These are phyloP conservation scores for Apiotrichum porosum DNA, from an alignment of 1,284 basidiomycete genomes.

Conservation along the genomic window DNA sequence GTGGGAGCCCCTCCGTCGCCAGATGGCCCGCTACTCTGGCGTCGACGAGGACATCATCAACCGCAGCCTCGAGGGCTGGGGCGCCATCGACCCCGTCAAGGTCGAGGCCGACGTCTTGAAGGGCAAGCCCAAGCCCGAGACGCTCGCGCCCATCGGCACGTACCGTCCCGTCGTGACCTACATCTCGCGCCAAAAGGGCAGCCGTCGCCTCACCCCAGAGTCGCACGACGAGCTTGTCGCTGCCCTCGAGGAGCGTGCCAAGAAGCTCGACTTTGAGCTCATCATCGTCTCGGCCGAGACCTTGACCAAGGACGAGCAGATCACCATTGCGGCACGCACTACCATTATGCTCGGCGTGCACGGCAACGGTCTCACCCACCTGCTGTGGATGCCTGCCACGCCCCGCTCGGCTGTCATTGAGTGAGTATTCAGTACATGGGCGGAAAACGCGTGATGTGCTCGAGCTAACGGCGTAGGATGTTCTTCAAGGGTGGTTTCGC, in stretches of 20 bases:
- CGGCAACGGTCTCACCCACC: conserved; percentile 49
- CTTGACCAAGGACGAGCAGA: conserved; percentile 47
- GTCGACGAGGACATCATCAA: conserved; percentile 47
- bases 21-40: conserved; percentile 62
- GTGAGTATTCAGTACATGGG: no score
- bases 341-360: conserved; percentile 51
- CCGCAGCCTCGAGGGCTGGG: conserved; percentile 43
- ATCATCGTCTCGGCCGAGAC: conserved; percentile 49
- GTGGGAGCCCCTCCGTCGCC: conserved; percentile 64
- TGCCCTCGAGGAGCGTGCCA: conserved; percentile 56
- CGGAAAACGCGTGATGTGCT: no score
- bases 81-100: conserved; percentile 38
- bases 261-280: conserved; percentile 59
- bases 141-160: conserved; percentile 20
- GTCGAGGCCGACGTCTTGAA: background rate
- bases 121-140: conserved; percentile 25
- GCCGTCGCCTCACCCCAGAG: conserved; percentile 58
- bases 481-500: conserved; percentile 47
- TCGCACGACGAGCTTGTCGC: conserved; percentile 60
- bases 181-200: conserved; percentile 61
- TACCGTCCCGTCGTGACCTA: conserved; percentile 64
- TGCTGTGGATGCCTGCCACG: conserved; percentile 49
- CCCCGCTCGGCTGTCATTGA: conserved; percentile 48
- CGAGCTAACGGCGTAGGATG: background rate
- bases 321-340: conserved; percentile 44